These are phyloP conservation scores for Syzygium aqueum DNA, from an alignment of 345 rosid species.

Conservation along the genomic window DNA sequence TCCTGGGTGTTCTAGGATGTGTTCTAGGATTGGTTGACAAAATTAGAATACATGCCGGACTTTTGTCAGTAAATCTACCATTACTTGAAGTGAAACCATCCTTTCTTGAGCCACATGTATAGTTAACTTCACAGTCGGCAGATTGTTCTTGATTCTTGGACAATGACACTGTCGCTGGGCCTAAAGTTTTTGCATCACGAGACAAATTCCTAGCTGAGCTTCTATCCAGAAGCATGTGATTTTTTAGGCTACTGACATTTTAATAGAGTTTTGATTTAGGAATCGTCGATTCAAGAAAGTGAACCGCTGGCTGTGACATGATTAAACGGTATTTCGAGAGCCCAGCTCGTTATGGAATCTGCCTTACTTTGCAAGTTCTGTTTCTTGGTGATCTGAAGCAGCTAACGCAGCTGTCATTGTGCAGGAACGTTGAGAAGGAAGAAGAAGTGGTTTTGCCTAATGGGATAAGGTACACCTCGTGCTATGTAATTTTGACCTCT, in stretches of 20 bases:
- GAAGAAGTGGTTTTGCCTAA: constrained; percentile 71
- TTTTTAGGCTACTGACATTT: not conserved
- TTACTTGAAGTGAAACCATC: not conserved
- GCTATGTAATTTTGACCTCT: not conserved
- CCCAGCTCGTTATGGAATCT: not conserved
- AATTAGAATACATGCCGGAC: not conserved
- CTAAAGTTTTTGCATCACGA: not conserved
- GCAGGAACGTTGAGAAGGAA: constrained; percentile 64
- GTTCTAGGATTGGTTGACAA: not conserved
- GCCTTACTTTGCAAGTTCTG: not conserved
- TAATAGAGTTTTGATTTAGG: not conserved
- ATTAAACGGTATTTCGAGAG: not conserved
- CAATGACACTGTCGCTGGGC: not conserved
- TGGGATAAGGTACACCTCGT: constrained; percentile 53
- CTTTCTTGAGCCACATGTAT: not conserved
- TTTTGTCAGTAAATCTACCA: not conserved
- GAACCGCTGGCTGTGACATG: not conserved
- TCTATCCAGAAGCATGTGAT: not conserved
- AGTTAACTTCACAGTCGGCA: not conserved
- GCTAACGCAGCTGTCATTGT: not conserved
- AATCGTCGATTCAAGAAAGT: not conserved
- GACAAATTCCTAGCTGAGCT: not conserved
- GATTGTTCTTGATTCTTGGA: not conserved
- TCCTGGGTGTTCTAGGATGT: not conserved
- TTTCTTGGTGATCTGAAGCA: not conserved